These are phyloP conservation scores for Plantago ovata DNA, from an alignment of 257 asterid species.

Conservation along the genomic window DNA sequence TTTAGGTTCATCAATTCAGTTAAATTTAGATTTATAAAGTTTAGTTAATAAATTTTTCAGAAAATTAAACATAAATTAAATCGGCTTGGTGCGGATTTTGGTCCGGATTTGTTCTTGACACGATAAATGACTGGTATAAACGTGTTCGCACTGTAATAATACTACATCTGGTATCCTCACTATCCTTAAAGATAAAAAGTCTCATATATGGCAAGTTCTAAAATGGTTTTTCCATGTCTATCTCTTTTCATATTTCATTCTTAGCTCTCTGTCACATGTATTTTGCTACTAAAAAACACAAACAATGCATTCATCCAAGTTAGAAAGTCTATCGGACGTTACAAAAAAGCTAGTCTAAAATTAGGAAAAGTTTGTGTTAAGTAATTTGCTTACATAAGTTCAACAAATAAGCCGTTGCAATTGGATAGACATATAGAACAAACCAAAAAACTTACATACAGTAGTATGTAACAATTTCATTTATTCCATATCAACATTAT, in stretches of 20 bases:
- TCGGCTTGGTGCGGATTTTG: too few relatives aligned
- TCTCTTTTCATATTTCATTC: background rate
- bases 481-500: background rate
- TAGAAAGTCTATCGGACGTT: slow-evolving; percentile 8
- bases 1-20: too few relatives aligned
- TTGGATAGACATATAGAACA: background rate
- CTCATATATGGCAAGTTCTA: too few relatives aligned
- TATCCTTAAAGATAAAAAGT: too few relatives aligned
- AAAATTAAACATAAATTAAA: too few relatives aligned
- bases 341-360: slow-evolving; percentile 22
- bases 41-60: too few relatives aligned
- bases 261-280: slow-evolving; percentile 27
- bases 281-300: background rate
- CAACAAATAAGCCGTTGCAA: slow-evolving; percentile 21
- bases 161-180: too few relatives aligned
- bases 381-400: slow-evolving; percentile 21
- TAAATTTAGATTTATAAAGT: too few relatives aligned
- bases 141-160: too few relatives aligned
- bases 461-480: background rate
- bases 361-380: slow-evolving; percentile 22
- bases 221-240: background rate
- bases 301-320: slow-evolving; percentile 25
- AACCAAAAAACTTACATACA: background rate
- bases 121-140: too few relatives aligned
- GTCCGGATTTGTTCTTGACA: too few relatives aligned